phyloP scores from a whole-genome alignment of 441 rosid species.

The Cnidoscolus chayamansa region DNA sequence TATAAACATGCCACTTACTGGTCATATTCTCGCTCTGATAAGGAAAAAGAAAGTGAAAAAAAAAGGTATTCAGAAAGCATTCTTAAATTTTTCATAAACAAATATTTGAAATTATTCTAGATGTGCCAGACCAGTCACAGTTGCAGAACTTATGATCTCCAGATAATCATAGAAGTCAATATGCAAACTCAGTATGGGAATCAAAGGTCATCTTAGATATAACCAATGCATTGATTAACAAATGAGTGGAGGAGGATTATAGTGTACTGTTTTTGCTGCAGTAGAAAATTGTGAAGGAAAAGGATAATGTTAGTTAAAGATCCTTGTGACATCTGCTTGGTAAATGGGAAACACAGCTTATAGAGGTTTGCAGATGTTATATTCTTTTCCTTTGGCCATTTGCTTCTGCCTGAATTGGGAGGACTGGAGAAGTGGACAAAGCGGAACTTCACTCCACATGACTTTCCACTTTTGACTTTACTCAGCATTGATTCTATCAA shows the following conservation, averaged over 20 bases:
- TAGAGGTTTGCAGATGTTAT: neutral
- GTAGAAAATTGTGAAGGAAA: neutral
- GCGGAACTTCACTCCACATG: neutral
- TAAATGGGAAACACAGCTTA: neutral
- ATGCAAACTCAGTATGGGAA: neutral
- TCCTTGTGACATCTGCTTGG: neutral
- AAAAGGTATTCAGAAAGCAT: neutral
- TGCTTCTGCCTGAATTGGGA: neutral
- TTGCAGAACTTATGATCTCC: neutral
- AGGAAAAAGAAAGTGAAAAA: constrained; percentile 2
- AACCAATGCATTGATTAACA: neutral
- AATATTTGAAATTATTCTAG: neutral
- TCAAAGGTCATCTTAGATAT: neutral
- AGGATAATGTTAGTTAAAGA: neutral
- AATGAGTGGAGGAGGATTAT: neutral
- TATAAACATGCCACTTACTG: constrained; percentile 86
- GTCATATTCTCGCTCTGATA: constrained; percentile 88
- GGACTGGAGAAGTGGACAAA: neutral
- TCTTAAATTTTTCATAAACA: neutral
- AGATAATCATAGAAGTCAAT: neutral
- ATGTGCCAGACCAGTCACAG: neutral
- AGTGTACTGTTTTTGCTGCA: neutral
- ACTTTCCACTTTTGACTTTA: neutral
- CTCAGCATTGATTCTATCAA: neutral
- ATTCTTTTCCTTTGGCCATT: neutral